Evolutionary conservation across 2,329 filamentous ascomycete genomes (phyloP).

Genomic region (Ophiobolus disseminans): DNA sequence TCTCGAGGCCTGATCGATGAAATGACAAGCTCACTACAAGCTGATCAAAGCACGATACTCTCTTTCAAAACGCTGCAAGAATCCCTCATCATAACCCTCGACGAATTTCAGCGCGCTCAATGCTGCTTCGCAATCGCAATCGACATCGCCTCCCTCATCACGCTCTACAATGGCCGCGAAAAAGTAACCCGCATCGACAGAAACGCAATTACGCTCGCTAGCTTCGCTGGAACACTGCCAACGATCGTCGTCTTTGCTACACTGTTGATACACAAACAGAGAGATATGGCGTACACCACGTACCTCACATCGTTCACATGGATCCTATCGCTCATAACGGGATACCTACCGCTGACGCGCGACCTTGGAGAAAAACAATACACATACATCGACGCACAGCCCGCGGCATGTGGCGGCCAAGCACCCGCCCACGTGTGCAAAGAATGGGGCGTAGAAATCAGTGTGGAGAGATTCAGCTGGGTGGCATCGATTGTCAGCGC

Average conservation of each 20-base stretch:
- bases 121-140: conserved; percentile 9
- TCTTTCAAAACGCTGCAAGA: not conserved
- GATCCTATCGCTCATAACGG: conserved; percentile 1
- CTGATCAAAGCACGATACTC: not conserved
- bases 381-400: not conserved
- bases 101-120: conserved; percentile 9
- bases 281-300: not conserved
- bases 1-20: not conserved
- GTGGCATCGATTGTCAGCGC: not conserved
- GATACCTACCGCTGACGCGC: not conserved
- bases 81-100: not conserved
- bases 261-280: not conserved
- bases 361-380: not conserved
- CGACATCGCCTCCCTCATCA: conserved; percentile 4
- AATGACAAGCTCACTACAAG: not conserved
- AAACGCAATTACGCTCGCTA: not conserved
- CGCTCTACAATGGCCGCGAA: not conserved
- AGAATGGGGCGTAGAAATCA: not conserved
- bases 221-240: not conserved
- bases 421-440: not conserved
- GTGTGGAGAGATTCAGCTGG: not conserved
- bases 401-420: not conserved
- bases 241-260: not conserved
- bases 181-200: not conserved
- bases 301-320: conserved; percentile 4